Evolutionary conservation across 2,329 filamentous ascomycete species (phyloP).

Genomic region (Hansfordia pulvinata): DNA sequence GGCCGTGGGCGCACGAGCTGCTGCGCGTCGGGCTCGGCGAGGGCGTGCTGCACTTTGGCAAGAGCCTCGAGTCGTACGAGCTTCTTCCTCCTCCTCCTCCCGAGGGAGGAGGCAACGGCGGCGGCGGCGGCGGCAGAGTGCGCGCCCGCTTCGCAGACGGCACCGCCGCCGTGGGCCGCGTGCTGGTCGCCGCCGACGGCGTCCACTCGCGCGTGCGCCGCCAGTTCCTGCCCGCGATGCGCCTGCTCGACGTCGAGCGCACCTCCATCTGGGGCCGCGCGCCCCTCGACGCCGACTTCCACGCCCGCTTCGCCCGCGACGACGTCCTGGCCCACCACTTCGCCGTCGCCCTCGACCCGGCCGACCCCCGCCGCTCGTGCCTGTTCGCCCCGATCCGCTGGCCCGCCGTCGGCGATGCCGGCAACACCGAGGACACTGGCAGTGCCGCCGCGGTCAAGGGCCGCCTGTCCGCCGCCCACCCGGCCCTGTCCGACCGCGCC

Average conservation of each 20-base stretch:
- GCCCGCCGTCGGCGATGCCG: too few relatives aligned
- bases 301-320: constrained; percentile 50
- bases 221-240: constrained; percentile 45
- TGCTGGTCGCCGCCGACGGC: constrained; percentile 50
- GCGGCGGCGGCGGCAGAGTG: constrained; percentile 31
- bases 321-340: constrained; percentile 50
- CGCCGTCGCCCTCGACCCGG: constrained; percentile 44
- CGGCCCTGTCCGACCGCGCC: too few relatives aligned
- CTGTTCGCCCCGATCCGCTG: too few relatives aligned
- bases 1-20: constrained; percentile 1
- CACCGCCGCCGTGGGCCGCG: constrained; percentile 40
- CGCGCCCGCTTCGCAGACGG: constrained; percentile 45
- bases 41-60: constrained; percentile 7
- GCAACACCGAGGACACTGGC: constrained; percentile 53
- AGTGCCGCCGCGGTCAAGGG: constrained; percentile 39
- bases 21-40: not conserved
- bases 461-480: too few relatives aligned
- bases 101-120: constrained; percentile 42
- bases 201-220: constrained; percentile 45
- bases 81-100: constrained; percentile 45
- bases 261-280: constrained; percentile 54
- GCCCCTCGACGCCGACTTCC: constrained; percentile 45
- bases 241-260: constrained; percentile 49
- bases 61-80: constrained; percentile 35
- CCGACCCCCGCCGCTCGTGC: too few relatives aligned